Conservation (phyloP, 2,329 filamentous ascomycete species). For the Sclerotinia subarctica region DNA sequence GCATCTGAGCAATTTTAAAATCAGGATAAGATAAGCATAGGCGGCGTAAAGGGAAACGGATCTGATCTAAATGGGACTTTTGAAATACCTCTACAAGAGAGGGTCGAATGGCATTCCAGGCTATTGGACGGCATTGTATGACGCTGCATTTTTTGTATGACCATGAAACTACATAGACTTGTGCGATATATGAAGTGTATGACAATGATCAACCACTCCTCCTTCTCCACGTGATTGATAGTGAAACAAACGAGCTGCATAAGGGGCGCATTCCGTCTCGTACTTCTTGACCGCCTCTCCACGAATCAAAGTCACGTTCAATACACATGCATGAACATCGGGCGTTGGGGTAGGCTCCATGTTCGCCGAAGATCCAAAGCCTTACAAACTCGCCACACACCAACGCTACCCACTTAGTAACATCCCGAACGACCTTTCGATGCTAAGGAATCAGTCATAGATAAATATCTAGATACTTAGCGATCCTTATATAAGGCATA, state of each 20-base stretch:
- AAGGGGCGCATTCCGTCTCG: background rate
- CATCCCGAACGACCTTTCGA: background rate
- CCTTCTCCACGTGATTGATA: background rate
- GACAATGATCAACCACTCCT: background rate
- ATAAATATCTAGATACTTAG: background rate
- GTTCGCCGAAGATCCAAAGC: background rate
- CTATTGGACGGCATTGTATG: constrained; percentile 5
- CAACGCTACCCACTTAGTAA: too few species aligned
- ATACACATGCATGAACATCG: background rate
- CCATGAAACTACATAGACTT: constrained; percentile 19
- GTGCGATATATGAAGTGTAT: constrained; percentile 17
- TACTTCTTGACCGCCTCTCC: background rate
- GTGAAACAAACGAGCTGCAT: constrained; percentile 8
- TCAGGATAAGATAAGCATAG: constrained; percentile 27
- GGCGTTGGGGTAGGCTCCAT: too few species aligned
- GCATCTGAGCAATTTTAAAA: constrained; percentile 17
- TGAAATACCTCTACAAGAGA: constrained; percentile 13
- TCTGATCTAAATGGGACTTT: constrained; percentile 21
- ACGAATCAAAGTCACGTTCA: background rate
- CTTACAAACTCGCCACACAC: background rate
- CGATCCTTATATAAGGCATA: background rate
- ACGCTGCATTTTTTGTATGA: constrained; percentile 23
- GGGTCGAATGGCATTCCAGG: constrained; percentile 14
- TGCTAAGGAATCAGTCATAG: background rate
- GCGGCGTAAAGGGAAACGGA: constrained; percentile 27